Conservation (phyloP, 192 early-diverging fungal genomes). For the Backusella circina region DNA sequence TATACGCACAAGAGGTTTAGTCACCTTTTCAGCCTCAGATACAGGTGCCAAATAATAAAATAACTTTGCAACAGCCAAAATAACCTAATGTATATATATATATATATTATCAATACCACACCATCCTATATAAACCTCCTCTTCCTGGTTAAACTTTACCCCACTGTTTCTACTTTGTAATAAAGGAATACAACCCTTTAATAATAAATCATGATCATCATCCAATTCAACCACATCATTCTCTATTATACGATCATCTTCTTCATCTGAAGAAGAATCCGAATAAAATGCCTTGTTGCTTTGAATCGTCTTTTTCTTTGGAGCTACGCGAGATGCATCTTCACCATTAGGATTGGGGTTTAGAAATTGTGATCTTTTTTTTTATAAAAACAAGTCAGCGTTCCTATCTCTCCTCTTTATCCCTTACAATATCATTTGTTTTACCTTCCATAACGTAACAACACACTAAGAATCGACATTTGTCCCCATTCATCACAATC, state of each 20-base stretch:
- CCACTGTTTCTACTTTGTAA: slow-evolving; percentile 84
- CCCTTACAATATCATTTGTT: not conserved
- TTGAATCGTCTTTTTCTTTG: slow-evolving; percentile 1
- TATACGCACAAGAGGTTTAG: slow-evolving; percentile 73
- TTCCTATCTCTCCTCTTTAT: no score
- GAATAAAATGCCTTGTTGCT: slow-evolving; percentile 42
- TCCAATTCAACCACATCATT: slow-evolving; percentile 53
- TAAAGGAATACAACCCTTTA: slow-evolving; percentile 65
- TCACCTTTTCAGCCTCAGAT: slow-evolving; percentile 52
- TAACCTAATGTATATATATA: slow-evolving; percentile 41
- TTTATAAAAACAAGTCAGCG: not conserved
- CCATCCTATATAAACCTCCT: not conserved
- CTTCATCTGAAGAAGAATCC: slow-evolving; percentile 6
- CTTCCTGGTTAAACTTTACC: slow-evolving; percentile 35
- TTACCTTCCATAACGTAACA: slow-evolving; percentile 77
- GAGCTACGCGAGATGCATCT: slow-evolving; percentile 5
- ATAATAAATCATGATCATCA: slow-evolving; percentile 74
- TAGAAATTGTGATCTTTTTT: slow-evolving; percentile 43
- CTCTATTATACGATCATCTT: not conserved
- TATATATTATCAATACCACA: not conserved
- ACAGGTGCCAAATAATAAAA: slow-evolving; percentile 64
- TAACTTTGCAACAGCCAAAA: slow-evolving; percentile 64
- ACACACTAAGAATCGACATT: slow-evolving; percentile 73
- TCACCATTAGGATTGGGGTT: slow-evolving; percentile 49
- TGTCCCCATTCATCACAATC: slow-evolving; percentile 98